Percentiles rank a stretch among this genome's conserved stretches.
These are phyloP conservation scores for Xylariaceae sp. DNA, from an alignment of 2,329 filamentous ascomycete genomes.

Conservation along the genomic window DNA sequence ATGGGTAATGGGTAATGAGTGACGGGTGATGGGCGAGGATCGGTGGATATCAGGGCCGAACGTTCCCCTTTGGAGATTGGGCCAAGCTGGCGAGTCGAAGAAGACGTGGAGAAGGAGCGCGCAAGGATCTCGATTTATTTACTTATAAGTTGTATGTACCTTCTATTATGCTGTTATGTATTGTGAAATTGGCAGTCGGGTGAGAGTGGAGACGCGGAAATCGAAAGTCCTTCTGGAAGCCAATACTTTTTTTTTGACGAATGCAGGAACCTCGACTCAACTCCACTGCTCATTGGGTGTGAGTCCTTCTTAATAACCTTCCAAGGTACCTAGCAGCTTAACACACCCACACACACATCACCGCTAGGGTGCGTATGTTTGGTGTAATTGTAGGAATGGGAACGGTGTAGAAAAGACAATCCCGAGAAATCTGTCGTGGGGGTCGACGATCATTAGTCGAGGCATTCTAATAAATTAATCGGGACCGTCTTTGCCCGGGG, in stretches of 20 bases:
- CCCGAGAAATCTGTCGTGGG: not conserved
- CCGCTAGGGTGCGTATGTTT: too few relatives aligned
- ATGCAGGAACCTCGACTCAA: not conserved
- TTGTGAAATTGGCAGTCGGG: conserved; percentile 17
- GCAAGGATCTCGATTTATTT: not conserved
- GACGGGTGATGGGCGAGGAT: too few relatives aligned
- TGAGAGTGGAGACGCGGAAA: conserved; percentile 31
- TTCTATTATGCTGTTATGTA: too few relatives aligned
- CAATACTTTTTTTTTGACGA: not conserved
- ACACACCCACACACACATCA: not conserved
- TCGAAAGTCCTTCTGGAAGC: conserved; percentile 5
- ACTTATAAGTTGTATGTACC: too few relatives aligned
- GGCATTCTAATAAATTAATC: conserved; percentile 9
- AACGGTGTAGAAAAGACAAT: not conserved
- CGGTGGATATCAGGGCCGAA: conserved; percentile 8
- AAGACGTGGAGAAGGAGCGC: not conserved
- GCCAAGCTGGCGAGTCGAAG: not conserved
- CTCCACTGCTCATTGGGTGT: not conserved
- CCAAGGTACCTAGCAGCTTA: too few relatives aligned
- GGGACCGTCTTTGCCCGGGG: conserved; percentile 21
- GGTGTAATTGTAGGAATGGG: not conserved
- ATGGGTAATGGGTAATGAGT: too few relatives aligned
- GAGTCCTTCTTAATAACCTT: not conserved
- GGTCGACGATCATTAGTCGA: not conserved
- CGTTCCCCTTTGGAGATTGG: conserved; percentile 2